phyloP scores from a whole-genome alignment of 2,329 filamentous ascomycete species.

The Boeremia exigua region DNA sequence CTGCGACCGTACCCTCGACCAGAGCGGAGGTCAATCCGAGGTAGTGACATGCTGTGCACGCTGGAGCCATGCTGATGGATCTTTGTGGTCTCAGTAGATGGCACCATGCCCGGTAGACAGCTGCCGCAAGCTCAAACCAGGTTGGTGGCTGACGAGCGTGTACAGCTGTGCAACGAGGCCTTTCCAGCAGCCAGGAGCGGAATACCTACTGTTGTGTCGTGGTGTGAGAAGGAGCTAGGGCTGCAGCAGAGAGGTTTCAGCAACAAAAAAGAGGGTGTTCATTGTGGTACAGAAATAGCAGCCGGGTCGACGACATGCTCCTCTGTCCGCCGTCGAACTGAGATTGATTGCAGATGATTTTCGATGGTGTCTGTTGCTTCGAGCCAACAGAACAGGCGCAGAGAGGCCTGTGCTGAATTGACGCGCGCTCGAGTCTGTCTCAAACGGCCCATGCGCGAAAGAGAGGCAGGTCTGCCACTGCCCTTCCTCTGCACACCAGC shows the following conservation, averaged over 20 bases:
- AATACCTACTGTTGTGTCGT: conserved; percentile 28
- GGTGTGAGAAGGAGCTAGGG: conserved; percentile 29
- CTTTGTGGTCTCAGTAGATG: conserved; percentile 29
- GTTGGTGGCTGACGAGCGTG: conserved; percentile 38
- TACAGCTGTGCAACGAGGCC: conserved; percentile 29
- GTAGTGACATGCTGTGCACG: conserved; percentile 32
- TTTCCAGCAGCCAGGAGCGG: conserved; percentile 38
- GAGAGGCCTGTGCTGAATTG: conserved; percentile 15
- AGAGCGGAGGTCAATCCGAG: conserved; percentile 34
- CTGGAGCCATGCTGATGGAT: conserved; percentile 38
- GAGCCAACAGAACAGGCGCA: conserved; percentile 15
- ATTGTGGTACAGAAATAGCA: conserved; percentile 37
- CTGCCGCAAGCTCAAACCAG: conserved; percentile 43
- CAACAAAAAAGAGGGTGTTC: conserved; percentile 28
- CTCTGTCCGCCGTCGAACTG: neutral
- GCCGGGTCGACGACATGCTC: conserved; percentile 11
- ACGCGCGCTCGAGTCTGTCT: conserved; percentile 28
- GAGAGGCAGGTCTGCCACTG: neutral
- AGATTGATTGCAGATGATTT: conserved; percentile 28
- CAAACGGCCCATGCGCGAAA: conserved; percentile 29
- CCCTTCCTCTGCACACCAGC: neutral
- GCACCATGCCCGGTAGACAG: conserved; percentile 39
- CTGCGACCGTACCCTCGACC: conserved; percentile 17
- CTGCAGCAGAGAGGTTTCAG: conserved; percentile 34
- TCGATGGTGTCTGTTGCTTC: conserved; percentile 18